A percentile compares a stretch with the other conserved stretches of the same genome.
phyloP scores from a whole-genome alignment of 2,329 filamentous ascomycete genomes.

The Sporothrix protearum region DNA sequence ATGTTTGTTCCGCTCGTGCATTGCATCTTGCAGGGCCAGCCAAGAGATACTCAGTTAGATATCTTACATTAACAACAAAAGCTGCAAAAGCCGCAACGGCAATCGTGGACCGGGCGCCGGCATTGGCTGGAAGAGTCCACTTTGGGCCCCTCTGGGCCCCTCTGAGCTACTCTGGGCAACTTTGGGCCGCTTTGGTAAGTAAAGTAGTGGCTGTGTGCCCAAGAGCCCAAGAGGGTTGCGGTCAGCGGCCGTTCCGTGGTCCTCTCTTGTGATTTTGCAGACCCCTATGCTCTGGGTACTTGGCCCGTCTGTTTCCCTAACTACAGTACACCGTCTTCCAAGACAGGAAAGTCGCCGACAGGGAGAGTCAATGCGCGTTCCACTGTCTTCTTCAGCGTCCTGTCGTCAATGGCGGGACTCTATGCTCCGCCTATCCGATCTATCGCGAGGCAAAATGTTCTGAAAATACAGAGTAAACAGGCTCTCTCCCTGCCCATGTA shows the following conservation, averaged over 20 bases:
- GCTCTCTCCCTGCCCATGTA: neutral
- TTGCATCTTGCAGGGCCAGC: neutral
- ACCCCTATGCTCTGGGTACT: neutral
- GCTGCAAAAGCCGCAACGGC: neutral
- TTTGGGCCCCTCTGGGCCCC: neutral
- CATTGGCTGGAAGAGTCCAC: neutral
- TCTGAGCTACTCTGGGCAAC: neutral
- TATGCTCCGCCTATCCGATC: neutral
- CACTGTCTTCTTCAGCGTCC: neutral
- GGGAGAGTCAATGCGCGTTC: neutral
- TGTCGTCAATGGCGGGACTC: neutral
- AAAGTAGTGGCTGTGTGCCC: neutral
- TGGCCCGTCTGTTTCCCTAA: neutral
- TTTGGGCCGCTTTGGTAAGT: neutral
- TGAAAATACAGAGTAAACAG: no score
- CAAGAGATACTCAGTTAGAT: neutral
- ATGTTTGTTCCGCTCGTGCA: neutral
- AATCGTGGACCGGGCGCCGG: conserved; percentile 10
- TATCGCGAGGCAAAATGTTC: neutral
- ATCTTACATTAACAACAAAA: neutral
- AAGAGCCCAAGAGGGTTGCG: neutral
- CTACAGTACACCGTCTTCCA: conserved; percentile 2
- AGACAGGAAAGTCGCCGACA: conserved; percentile 4
- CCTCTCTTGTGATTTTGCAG: neutral
- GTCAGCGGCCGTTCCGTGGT: neutral